Percentiles rank a stretch among this genome's conserved stretches.
phyloP scores from a whole-genome alignment of 2,329 filamentous ascomycete genomes.

The Podosphaera aphanis region DNA sequence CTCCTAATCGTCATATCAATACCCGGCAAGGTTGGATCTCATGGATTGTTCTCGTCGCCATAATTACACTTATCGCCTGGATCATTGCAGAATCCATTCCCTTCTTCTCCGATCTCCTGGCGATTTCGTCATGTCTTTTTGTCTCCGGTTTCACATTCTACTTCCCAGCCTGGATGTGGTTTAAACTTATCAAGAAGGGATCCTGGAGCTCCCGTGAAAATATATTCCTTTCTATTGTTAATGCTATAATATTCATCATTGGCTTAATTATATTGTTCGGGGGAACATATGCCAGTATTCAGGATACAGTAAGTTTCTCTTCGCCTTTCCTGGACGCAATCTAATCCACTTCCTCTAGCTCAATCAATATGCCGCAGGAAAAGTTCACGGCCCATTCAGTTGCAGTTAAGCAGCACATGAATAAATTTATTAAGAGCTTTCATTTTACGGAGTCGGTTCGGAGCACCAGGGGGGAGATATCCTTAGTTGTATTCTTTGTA shows the following conservation, averaged over 20 bases:
- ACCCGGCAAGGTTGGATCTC: conserved; percentile 12
- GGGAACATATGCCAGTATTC: conserved; percentile 1
- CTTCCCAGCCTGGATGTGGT: conserved; percentile 13
- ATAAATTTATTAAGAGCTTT: too few relatives aligned
- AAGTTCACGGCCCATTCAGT: neutral
- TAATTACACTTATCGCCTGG: conserved; percentile 37
- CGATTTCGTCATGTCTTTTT: conserved; percentile 25
- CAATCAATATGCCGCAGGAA: neutral
- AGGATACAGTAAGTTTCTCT: neutral
- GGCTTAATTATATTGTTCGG: neutral
- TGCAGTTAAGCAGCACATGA: neutral
- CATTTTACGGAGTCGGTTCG: too few relatives aligned
- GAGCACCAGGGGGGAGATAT: too few relatives aligned
- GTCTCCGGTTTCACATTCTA: conserved; percentile 13
- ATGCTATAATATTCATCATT: neutral
- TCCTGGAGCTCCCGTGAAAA: conserved; percentile 1
- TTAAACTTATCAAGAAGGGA: conserved; percentile 3
- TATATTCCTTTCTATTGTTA: neutral
- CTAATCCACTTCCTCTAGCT: neutral
- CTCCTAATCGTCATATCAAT: conserved; percentile 8
- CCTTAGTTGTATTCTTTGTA: too few relatives aligned
- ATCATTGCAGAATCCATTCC: conserved; percentile 47
- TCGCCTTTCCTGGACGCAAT: too few relatives aligned
- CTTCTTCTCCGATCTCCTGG: conserved; percentile 39
- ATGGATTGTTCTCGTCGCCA: conserved; percentile 33